Percentiles rank a stretch among this genome's conserved stretches.
phyloP scores from a whole-genome alignment of 208 protist species.

The Sergeia podlipaevii region DNA sequence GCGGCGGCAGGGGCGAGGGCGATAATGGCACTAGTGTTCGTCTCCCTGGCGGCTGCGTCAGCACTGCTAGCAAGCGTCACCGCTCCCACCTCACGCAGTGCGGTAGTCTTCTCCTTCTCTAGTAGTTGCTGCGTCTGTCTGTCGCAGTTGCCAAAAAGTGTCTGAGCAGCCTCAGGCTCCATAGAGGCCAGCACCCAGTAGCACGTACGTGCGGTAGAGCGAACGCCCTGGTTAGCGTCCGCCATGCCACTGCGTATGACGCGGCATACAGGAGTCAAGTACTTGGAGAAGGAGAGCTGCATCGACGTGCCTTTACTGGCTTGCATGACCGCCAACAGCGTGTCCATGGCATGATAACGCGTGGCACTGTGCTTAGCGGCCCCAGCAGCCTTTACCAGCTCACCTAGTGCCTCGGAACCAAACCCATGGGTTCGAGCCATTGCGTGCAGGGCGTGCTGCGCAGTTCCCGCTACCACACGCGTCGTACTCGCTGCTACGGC shows the following conservation, averaged over 20 bases:
- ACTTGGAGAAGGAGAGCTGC: conserved; percentile 26
- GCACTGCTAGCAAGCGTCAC: neutral
- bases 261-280: conserved; percentile 25
- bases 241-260: conserved; percentile 27
- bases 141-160: conserved; percentile 29
- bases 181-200: conserved; percentile 41
- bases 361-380: conserved; percentile 25
- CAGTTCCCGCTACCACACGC: conserved; percentile 15
- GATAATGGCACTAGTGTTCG: no score
- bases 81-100: neutral
- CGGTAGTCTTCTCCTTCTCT: conserved; percentile 4
- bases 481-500: conserved; percentile 27
- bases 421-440: conserved; percentile 33
- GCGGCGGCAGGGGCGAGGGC: no score
- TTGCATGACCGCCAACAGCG: conserved; percentile 34
- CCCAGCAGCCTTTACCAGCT: conserved; percentile 34
- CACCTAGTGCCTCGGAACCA: conserved; percentile 28
- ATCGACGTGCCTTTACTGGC: conserved; percentile 26
- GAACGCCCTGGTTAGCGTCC: conserved; percentile 46
- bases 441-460: conserved; percentile 18
- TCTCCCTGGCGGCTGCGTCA: neutral
- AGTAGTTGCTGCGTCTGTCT: neutral
- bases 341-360: conserved; percentile 30
- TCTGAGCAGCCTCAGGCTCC: conserved; percentile 30
- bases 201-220: conserved; percentile 24